Percentiles rank a stretch among this genome's conserved stretches.
phyloP scores from a whole-genome alignment of 441 rosid genomes.

The Omphalea diandra region DNA sequence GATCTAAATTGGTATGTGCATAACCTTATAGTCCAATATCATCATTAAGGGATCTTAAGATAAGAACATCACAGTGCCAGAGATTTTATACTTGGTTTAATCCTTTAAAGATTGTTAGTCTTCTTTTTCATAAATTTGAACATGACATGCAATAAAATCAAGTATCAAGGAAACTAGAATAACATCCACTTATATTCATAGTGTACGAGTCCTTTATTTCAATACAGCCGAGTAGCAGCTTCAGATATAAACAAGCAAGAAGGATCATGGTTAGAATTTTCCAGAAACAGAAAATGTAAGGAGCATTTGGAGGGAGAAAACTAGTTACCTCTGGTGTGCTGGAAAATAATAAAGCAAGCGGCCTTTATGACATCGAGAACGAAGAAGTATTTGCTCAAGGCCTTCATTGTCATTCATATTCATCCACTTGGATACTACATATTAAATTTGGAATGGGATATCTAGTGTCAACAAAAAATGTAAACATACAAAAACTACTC shows the following conservation, averaged over 20 bases:
- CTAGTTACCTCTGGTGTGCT: constrained; percentile 48
- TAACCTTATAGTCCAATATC: neutral
- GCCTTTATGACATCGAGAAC: constrained; percentile 88
- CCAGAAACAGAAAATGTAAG: constrained; percentile 13
- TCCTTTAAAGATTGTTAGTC: neutral
- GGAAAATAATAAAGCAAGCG: constrained; percentile 94
- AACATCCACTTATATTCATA: neutral
- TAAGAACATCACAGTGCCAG: neutral
- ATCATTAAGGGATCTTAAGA: neutral
- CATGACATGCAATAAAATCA: neutral
- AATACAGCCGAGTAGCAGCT: constrained; percentile 3
- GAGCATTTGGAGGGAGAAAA: neutral
- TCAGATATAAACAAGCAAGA: neutral
- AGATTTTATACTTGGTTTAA: neutral
- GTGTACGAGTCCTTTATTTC: neutral
- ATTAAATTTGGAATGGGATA: constrained; percentile 18
- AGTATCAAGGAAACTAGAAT: neutral
- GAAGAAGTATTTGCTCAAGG: constrained; percentile 67
- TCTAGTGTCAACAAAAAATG: neutral
- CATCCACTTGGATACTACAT: constrained; percentile 58
- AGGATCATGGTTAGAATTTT: neutral
- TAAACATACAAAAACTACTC: neutral
- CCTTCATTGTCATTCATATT: constrained; percentile 45
- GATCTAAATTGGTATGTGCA: neutral
- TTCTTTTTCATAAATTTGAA: neutral